Base-by-base conservation (phyloP, 2,329 filamentous ascomycete genomes). In the Neospermospora avenae region DNA sequence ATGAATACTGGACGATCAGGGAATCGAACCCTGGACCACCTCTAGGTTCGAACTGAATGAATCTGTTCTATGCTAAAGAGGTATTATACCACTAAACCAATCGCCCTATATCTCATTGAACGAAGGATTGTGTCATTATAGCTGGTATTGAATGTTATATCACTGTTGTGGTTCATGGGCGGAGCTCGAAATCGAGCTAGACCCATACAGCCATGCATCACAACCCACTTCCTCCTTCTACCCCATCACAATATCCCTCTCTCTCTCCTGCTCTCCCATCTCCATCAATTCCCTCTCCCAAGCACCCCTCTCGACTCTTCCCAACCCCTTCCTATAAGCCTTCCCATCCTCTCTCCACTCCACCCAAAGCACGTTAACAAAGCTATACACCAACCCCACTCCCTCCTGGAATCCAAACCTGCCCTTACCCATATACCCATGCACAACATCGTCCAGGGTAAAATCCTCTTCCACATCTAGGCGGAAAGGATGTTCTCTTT, bases 351-450 rank as follows among this genome's bases (percentile, higher is more conserved):
- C 31, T 4, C 42, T 34, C 16, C 54, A 13, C 22, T 56, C 54
- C 14, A 56, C 18, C 54, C 54, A 56, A 20, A 56, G 54, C 24
- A 56, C 54, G 34, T 56, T 56, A 10, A 56, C 28, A 18, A 35
- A 56, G 42, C 39, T 42, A 34, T 56, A 56, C 18, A 28, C 11
- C 16, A 13, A 31, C 2, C n/a, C 24, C n/a, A 4, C 28, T 13
- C n/a, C n/a, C 14, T 37, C 28, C 2, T 5, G 41, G 22, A 24
- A 41, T 10, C 25, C 53, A 16, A 25, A 25, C 11, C 16, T 48
- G 11, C 13, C n/a, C 25, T 31, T 10, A 5, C 28, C 28, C 28
- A 31, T 2, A 31, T 31, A 31, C 28, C 28, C 28, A 5, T 31
- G 6, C 28, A 31, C 28, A 31, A 5, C 5, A 31, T 31, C 28